Evolutionary conservation across 805 yeast genomes (phyloP), one percentile per base, ranked within the genome.

Genomic region (Wickerhamomyces alni): DNA sequence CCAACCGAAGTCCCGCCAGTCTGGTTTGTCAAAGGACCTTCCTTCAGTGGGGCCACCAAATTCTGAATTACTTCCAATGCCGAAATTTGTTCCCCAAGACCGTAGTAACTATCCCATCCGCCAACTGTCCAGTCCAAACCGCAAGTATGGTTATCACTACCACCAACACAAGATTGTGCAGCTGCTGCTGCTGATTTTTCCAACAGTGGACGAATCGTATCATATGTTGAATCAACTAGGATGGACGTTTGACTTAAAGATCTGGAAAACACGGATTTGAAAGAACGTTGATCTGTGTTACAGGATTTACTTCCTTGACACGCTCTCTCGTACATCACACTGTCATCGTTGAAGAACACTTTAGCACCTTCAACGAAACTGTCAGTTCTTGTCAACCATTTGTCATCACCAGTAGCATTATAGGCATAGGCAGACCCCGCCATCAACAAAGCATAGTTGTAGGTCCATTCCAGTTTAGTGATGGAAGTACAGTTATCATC

Each of bases 21-120:
- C 21, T 59, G 48, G 17, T 67, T 58, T 29, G 80, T 75, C 41
- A 63, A 75, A 11, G 84, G 84, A 7, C 75, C 69, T 9, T 69
- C 70, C 30, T 67, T 59, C 4, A 64, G 48, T 24, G 57, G 59
- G 4, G 68, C 68, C 38, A 77, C 48, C 35, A 76, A 53, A 38
- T 66, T 69, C 43, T 70, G 74, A 24, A 83, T 69, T 1, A 69
- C 71, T 54, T 83, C 91, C 41, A 82, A 63, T 0, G 91, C 85
- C 42, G 72, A 62, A 75, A 82, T 77, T 57, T 84, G 88, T 58
- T 84, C 93, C 41, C 93, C 91, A 22, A 84, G 61, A 10, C 93
- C 93, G 54, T 73, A 83, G 32, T 51, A 44, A 0, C 75, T 79
- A 57, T 84, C 93, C 79, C 84, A 78, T 3, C 75, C 73, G 6